Base-by-base conservation (phyloP, 768 basidiomycete genomes). In the Suillus sp. region DNA sequence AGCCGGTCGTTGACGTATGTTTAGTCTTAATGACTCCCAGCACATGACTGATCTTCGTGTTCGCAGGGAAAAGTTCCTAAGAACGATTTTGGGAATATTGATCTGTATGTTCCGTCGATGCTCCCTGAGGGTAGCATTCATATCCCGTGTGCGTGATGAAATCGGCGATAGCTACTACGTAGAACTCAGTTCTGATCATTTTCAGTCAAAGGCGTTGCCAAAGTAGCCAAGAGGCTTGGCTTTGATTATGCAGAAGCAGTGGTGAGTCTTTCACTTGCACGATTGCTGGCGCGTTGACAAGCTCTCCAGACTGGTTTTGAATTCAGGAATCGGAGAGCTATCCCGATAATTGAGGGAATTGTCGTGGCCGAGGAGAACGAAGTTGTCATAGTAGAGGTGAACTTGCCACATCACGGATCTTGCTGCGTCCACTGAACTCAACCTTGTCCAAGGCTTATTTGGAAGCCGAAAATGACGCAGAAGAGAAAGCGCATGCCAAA, bases 1-100 rank as follows among this genome's bases (percentile, higher is more conserved):
- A 85, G 38, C 93, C 96, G 9, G 85, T 99, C 47, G 76, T 89
- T 63, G 84, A 99, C 76, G 96, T 96, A 68, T 60, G 63, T 66
- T 48, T 65, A 59, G 38, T 54, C 58, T 25, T 42, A 56, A 53
- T 53, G 30, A 40, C 30, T 62, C 60, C 35, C 59, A 18, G 35
- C 22, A 37, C 47, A 27, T 66, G 32, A 68, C 60, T 45, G 66
- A 54, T 38, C 45, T 59, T 20, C 2, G 40, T 61, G 45, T 63
- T 66, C 45, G 32, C 70, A 99, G 96, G 96, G 96, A 37, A 87
- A 86, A 72, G 85, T 99, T 35, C 95, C 95, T 7, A 96, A 93
- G 78, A 99, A 99, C 70, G 86, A 89, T 66, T 99, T 96, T 73
- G 96, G 96, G 20, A 99, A 98, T 74, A 92, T 99, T 66, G 96